Evolutionary conservation across 202 grass and related monocot genomes (phyloP), one percentile per base, ranked within the genome.

Genomic region (Dendrocalamus latiflorus): DNA sequence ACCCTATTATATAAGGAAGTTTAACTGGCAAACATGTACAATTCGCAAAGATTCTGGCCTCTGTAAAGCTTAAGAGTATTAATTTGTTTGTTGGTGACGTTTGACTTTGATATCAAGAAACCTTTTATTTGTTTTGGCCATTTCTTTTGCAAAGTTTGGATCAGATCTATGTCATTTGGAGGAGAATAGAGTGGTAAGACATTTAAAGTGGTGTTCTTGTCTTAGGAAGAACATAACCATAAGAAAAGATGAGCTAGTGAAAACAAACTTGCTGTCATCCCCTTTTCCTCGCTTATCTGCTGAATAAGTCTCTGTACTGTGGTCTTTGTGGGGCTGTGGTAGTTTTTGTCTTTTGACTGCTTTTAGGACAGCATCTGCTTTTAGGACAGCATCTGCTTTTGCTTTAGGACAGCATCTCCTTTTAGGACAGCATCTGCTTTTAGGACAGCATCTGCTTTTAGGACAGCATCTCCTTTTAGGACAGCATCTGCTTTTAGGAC

Each of bases 201-300:
- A 63, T 61, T 5, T 25, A 25, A 58, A 25, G 21, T 10, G 24
- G 21, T 58, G 55, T 22, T 58, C 21, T 58, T 13, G 55, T 24
- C 55, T 25, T 58, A 58, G 55, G 55, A 58, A 25, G 56, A 58
- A 25, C 22, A 13, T 26, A 58, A 6, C 22, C 56, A 58, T 67
- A 58, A 67, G 59, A 82, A 41, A 76, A 81, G 16, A 51, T 5
- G 13, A 39, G 41, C 6, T 75, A 59, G 51, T 77, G 14, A 68
- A 39, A 76, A 90, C 34, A 83, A 70, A 83, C 13, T 16, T 82
- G 39, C 15, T 72, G n/a, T 15, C 62, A 49, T 57, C n/a, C 25
- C 16, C 5, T 63, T 77, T 33, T 45, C 34, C 78, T 85, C 4
- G 1, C 17, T 16, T 74, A n/a, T n/a, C n/a, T n/a, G n/a, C n/a